Evolutionary conservation across 495 filamentous ascomycete species (phyloP), one percentile per base, ranked within the genome.

Genomic region (Penicillium silybi): DNA sequence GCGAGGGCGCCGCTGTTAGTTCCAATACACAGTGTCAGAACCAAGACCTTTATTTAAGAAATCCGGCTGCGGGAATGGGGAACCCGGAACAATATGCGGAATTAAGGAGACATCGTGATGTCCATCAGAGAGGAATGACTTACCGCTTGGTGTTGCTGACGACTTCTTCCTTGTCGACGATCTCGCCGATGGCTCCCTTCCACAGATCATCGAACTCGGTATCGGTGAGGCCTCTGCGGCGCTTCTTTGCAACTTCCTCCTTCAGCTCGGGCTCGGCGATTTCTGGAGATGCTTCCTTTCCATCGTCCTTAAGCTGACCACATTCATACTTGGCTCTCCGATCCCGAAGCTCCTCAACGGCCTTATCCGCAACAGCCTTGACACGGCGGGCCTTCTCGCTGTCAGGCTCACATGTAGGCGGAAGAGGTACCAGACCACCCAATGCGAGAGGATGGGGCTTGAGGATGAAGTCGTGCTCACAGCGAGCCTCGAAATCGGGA

Each of bases 351-450:
- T 93, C 86, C 60, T 95, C 89, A 10, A 97, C 81, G 3, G 90
- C 90, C 60, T 84, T 85, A 68, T 97, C 86, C 4, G 90, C 90
- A 20, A 98, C 90, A 34, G 85, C 81, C 60, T 90, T 86, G 40
- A 97, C 89, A 22, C 85, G 83, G 42, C 90, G 86, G 17, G 86
- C 88, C 63, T 96, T 97, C 65, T 92, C 89, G 44, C 90, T 88
- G 65, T 98, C 95, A 1, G 95, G 85, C 65, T 96, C 92, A 65
- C 93, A 98, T n/a, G 87, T 90, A 11, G 93, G 92, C 1, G 92
- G 82, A 23, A 97, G 72, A 16, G 93, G 93, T 8, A 97, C 61
- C 13, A 93, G 59, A 4, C 93, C 92, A 19, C 85, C 84, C 0
- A 97, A 62, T 0, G 91, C 84, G 11, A 96, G 76, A 6, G 90